Conservation (phyloP, 2,329 filamentous ascomycete species). For the Penicillium brasilianum region DNA sequence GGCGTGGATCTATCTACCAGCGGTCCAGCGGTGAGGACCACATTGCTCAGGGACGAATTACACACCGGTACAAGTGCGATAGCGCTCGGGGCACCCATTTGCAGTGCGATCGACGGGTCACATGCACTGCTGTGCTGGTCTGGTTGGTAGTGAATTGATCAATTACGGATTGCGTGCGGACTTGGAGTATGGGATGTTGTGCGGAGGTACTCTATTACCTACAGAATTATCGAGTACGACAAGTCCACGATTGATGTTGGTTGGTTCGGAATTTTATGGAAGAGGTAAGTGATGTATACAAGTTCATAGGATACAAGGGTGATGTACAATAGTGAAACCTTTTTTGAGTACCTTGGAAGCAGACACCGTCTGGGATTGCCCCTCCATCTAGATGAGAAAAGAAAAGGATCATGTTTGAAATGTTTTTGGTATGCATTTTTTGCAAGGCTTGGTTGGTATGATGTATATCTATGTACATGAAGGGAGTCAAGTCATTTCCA, state of each 20-base stretch:
- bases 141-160: slow-evolving; percentile 16
- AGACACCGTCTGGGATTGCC: too few species aligned
- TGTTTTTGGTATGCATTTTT: not conserved
- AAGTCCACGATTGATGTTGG: not conserved
- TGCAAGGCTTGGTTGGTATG: not conserved
- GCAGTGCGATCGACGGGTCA: slow-evolving; percentile 28
- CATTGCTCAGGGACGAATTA: not conserved
- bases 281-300: not conserved
- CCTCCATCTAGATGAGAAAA: not conserved
- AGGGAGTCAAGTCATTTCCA: not conserved
- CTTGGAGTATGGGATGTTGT: not conserved
- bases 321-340: too few species aligned
- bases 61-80: not conserved
- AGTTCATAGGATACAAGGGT: not conserved
- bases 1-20: slow-evolving; percentile 27
- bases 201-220: too few species aligned
- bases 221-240: too few species aligned
- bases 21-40: slow-evolving; percentile 30
- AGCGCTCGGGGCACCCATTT: slow-evolving; percentile 14
- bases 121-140: slow-evolving; percentile 22
- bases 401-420: not conserved
- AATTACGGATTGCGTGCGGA: not conserved
- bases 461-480: slow-evolving; percentile 8
- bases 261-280: not conserved
- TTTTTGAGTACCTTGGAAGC: not conserved